Evolutionary conservation across 2,329 filamentous ascomycete species (phyloP), one percentile per base, ranked within the genome.

Genomic region (Leptosphaerulina australis): DNA sequence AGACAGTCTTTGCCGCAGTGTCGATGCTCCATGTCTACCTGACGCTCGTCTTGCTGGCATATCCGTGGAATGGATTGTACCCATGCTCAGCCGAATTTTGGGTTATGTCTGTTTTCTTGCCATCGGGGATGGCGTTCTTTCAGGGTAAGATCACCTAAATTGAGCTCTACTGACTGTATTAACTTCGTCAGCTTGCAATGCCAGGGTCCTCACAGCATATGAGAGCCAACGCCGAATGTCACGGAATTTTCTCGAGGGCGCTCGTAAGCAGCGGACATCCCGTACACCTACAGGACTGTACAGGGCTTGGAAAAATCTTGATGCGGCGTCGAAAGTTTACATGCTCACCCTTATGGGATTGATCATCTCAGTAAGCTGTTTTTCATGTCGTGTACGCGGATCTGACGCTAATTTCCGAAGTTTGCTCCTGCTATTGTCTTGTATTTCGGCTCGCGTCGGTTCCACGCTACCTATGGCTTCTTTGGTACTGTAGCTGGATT

Each of bases 371-470:
- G 70, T 72, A 60, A 39, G 66, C 50, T 36, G n/a, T 15, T n/a
- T 4, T 17, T 10, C 26, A 6, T 7, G 44, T 9, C 33, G 2
- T 1, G 12, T 24, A 5, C 11, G 4, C n/a, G 10, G 17, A 29
- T 12, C 11, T 26, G 5, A 17, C 4, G 35, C 63, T 69, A 36
- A 71, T 17, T 40, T 35, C 5, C 4, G 12, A 58, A 88, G 85
- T 68, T 88, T 3, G 59, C 83, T 44, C 73, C 86, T 9, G 82
- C 84, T 0, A 56, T 85, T 26, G 66, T 85, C 41, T 81, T 87
- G 69, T 89, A 80, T 68, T 75, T 85, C 58, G 76, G 85, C 25
- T 88, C 86, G 1, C 81, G 79, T 41, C 86, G 86, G 54, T 89
- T 87, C 60, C 86, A 88, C 63, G 65, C 55, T 1, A 50, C 73